Percentiles rank a stretch among this genome's conserved stretches.
phyloP scores from a whole-genome alignment of 2,329 filamentous ascomycete genomes.

The Neonectria magnoliae region DNA sequence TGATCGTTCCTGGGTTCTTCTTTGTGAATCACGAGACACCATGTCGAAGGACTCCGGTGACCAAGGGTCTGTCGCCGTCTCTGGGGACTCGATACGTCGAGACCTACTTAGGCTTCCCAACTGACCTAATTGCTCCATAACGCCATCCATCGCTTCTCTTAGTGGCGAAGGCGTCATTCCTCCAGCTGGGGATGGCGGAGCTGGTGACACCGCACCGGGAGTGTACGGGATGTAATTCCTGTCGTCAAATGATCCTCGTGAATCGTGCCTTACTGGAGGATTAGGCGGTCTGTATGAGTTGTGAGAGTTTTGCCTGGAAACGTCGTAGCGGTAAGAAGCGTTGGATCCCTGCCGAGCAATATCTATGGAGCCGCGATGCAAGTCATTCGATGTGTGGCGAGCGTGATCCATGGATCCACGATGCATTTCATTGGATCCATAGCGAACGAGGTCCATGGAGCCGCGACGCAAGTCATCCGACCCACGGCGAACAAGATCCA shows the following conservation, averaged over 20 bases:
- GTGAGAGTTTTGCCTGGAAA: slow-evolving; percentile 52
- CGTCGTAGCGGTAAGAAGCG: slow-evolving; percentile 45
- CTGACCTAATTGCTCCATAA: slow-evolving; percentile 93
- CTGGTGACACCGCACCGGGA: slow-evolving; percentile 69
- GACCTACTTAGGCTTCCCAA: slow-evolving; percentile 68
- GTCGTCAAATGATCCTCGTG: slow-evolving; percentile 45
- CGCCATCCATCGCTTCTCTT: slow-evolving; percentile 95
- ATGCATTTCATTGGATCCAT: slow-evolving; percentile 50
- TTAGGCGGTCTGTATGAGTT: slow-evolving; percentile 47
- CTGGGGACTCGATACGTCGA: slow-evolving; percentile 64
- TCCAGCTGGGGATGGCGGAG: slow-evolving; percentile 72
- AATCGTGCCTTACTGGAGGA: slow-evolving; percentile 35
- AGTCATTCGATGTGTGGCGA: slow-evolving; percentile 48
- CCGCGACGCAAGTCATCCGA: slow-evolving; percentile 39
- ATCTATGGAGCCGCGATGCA: slow-evolving; percentile 26
- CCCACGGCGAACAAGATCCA: slow-evolving; percentile 46
- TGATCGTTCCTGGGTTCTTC: slow-evolving; percentile 39
- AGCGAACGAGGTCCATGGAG: slow-evolving; percentile 45
- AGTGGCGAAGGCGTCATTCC: slow-evolving; percentile 89
- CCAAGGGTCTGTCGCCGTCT: slow-evolving; percentile 78
- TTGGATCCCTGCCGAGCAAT: slow-evolving; percentile 50
- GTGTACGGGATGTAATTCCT: slow-evolving; percentile 53
- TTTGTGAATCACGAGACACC: slow-evolving; percentile 48
- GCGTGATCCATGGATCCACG: slow-evolving; percentile 43
- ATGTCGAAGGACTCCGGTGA: slow-evolving; percentile 86